Evolutionary conservation across 352 stramenopile species (phyloP), one percentile per base, ranked within the genome.

Genomic region (Globisporangium perplexum): DNA sequence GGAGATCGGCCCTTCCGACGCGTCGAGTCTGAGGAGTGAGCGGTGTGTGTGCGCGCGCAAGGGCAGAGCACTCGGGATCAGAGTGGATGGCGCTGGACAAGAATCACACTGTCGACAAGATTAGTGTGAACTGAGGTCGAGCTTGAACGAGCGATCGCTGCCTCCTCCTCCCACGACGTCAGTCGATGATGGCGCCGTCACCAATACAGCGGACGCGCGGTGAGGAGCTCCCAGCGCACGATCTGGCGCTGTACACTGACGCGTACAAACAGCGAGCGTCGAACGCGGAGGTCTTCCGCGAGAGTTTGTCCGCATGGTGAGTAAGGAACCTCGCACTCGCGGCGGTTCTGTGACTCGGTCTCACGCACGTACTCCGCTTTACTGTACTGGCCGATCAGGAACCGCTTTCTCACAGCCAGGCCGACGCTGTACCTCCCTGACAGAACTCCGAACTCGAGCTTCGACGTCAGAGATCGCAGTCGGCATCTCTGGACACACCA

Each of bases 401-500:
- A 56, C 17, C 53, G 48, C 33, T 74, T 90, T 47, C 51, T 70
- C 7, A 50, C 36, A 15, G 23, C 52, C 18, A 59, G 64, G 1
- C 60, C 74, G 14, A 41, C 74, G 49, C 8, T 88, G 23, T 86
- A 88, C 55, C 61, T 90, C 6, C 70, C 74, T 14, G 62, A 71
- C 52, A 63, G 76, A 24, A 58, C 55, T 46, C 45, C 74, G 11
- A 66, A 74, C 24, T 48, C 43, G 18, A 70, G 85, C 41, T 76
- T 75, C 57, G 72, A 83, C 43, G 47, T 42, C 1, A 62, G 57
- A 11, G 63, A 82, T 30, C 51, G 33, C n/a, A 43, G 42, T 2
- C 71, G 66, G 7, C 67, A 63, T n/a, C 61, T 86, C 15, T 88
- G 74, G 76, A 76, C 71, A 0, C 53, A 60, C 18, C 49, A 66